A percentile compares a stretch with the other conserved stretches of the same genome.
phyloP scores from a whole-genome alignment of 2,329 filamentous ascomycete genomes.

The Fusarium protoensiforme region DNA sequence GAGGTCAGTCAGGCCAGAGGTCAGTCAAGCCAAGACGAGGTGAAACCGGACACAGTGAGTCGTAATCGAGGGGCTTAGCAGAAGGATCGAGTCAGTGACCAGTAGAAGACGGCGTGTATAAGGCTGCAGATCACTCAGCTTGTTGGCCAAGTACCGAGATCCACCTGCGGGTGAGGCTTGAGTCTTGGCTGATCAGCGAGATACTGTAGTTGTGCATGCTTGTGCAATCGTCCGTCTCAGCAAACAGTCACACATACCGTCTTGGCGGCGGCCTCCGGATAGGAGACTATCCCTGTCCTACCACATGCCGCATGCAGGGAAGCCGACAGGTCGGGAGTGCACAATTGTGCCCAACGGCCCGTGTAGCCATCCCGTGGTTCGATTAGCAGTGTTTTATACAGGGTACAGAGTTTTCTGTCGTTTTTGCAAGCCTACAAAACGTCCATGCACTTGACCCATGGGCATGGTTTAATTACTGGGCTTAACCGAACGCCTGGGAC shows the following conservation, averaged over 20 bases:
- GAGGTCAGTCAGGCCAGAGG: too few relatives aligned
- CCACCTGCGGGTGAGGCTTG: constrained; percentile 36
- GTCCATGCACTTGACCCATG: neutral
- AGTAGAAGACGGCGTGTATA: constrained; percentile 13
- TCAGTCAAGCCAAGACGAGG: neutral
- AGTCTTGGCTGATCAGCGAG: constrained; percentile 25
- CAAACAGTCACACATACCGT: constrained; percentile 3
- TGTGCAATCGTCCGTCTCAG: neutral
- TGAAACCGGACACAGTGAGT: constrained; percentile 7
- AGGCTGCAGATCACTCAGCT: constrained; percentile 38
- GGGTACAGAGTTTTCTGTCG: neutral
- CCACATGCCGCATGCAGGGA: constrained; percentile 21
- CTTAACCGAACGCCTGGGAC: constrained; percentile 42
- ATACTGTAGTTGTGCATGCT: neutral
- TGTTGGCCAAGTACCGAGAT: constrained; percentile 28
- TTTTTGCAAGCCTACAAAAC: constrained; percentile 5
- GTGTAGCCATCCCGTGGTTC: neutral
- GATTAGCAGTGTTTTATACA: neutral
- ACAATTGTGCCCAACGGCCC: constrained; percentile 27
- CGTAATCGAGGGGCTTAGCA: constrained; percentile 16
- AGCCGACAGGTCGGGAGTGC: neutral
- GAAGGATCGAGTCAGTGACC: neutral
- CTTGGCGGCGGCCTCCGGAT: constrained; percentile 5
- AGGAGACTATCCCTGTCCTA: constrained; percentile 4
- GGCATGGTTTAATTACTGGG: constrained; percentile 39